phyloP scores from a whole-genome alignment of 1,284 basidiomycete species.

The Tylopilus orsonianus region DNA sequence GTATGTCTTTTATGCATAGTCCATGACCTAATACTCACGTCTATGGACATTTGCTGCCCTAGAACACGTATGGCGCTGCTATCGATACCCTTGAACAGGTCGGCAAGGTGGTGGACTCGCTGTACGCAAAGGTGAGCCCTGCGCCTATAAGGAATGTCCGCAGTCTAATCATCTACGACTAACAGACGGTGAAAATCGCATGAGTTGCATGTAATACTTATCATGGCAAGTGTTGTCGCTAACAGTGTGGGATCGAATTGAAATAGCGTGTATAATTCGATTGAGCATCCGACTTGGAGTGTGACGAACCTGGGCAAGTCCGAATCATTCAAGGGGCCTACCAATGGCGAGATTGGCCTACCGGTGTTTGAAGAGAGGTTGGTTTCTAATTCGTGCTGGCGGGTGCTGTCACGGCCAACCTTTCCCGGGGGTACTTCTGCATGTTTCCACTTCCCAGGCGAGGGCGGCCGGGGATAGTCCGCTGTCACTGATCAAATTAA shows the following conservation, averaged over 20 bases:
- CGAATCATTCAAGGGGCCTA: too few species aligned
- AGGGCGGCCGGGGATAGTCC: too few species aligned
- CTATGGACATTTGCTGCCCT: neutral
- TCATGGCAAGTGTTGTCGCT: neutral
- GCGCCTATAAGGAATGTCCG: neutral
- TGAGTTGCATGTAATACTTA: slow-evolving; percentile 8
- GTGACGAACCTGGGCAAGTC: too few species aligned
- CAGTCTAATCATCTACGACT: neutral
- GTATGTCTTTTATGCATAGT: slow-evolving; percentile 44
- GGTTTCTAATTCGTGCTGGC: too few species aligned
- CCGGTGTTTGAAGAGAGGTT: too few species aligned
- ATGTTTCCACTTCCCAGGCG: too few species aligned
- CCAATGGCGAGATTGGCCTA: too few species aligned
- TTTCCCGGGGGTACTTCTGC: too few species aligned
- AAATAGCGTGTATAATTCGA: neutral
- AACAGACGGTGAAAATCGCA: slow-evolving; percentile 28
- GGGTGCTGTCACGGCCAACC: too few species aligned
- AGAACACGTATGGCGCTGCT: slow-evolving; percentile 86
- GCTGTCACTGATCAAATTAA: too few species aligned
- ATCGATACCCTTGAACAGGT: slow-evolving; percentile 90
- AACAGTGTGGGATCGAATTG: neutral
- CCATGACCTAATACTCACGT: slow-evolving; percentile 4
- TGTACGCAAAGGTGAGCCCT: slow-evolving; percentile 81
- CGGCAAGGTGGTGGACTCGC: slow-evolving; percentile 85
- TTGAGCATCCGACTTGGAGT: too few species aligned